These are phyloP conservation scores for Acanthamoeba triangularis DNA, from an alignment of 208 protist genomes.

Conservation along the genomic window DNA sequence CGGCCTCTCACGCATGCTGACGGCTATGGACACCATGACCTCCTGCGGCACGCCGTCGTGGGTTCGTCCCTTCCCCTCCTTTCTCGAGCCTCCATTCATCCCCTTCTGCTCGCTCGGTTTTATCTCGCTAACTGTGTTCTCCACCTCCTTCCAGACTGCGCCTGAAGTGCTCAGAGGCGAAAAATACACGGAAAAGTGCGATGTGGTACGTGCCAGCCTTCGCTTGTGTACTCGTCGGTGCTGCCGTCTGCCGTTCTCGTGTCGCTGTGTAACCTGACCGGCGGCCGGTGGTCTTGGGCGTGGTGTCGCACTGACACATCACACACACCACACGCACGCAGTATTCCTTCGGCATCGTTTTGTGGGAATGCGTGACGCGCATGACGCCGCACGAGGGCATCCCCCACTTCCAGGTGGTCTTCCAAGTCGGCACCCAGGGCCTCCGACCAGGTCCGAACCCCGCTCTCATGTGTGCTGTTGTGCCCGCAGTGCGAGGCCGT, in stretches of 20 bases:
- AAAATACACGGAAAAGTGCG: conserved; percentile 75
- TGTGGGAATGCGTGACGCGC: conserved; percentile 75
- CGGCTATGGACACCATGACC: conserved; percentile 61
- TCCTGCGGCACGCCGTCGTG: conserved; percentile 73
- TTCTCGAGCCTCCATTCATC: neutral
- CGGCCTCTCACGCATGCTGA: conserved; percentile 48
- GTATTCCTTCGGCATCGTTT: conserved; percentile 68
- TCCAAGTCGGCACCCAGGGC: conserved; percentile 73
- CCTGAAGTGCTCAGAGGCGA: conserved; percentile 75
- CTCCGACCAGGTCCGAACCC: conserved; percentile 52
- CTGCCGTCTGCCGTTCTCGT: too few relatives aligned
- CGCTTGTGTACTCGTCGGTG: neutral
- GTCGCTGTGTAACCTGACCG: too few relatives aligned
- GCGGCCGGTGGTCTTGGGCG: too few relatives aligned
- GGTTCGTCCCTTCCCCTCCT: neutral
- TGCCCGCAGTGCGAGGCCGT: neutral
- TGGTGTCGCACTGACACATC: neutral
- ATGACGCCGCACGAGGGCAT: conserved; percentile 48
- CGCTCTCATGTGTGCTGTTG: neutral
- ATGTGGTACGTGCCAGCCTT: conserved; percentile 20
- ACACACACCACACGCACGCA: neutral
- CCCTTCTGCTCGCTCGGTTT: neutral
- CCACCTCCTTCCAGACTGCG: conserved; percentile 14
- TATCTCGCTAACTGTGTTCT: neutral
- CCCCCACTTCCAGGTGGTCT: conserved; percentile 74